Evolutionary conservation across 345 rosid genomes (phyloP), one percentile per base, ranked within the genome.

Genomic region (Dipteronia dyeriana): DNA sequence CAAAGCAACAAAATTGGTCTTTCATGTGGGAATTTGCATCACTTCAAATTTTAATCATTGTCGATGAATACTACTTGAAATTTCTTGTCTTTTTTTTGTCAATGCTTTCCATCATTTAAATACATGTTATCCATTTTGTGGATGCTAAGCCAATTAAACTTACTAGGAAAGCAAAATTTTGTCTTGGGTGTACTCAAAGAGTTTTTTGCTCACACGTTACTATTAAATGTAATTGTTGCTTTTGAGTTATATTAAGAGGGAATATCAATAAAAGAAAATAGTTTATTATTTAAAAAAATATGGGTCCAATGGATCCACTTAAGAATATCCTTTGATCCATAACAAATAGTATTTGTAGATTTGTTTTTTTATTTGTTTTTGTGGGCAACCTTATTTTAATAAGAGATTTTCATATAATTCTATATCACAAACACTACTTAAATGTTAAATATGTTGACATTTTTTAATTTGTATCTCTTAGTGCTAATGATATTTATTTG

Each of bases 1-100:
- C 72, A 73, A 63, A 66, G 23, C 72, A 72, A 84, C 82, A 79
- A 79, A 81, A 69, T 25, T 69, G 34, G 45, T 56, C 76, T 84
- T 81, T 76, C 68, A 69, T 68, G 72, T 9, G 60, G 70, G 61
- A 13, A 64, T 17, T 29, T 29, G 0, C 13, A 3, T n/a, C 60
- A 26, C 23, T 43, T 64, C 45, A 45, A 63, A 2, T 59, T 47
- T 19, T 63, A 56, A 63, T 49, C 29, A 26, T 63, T 49, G 60
- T 31, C 1, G 45, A 25, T 12, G 61, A 64, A 74, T 47, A 49
- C 34, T 47, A 45, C 17, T 26, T 62, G 25, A 9, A 47, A 74
- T 45, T 49, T 31, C 51, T 51, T 51, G 70, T 65, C 38, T 1
- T 41, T 41, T 41, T 41, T 41, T 41, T 39, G 59, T 49, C 70